These are phyloP conservation scores for Russula earlei DNA, from an alignment of 768 basidiomycete genomes.

Conservation along the genomic window DNA sequence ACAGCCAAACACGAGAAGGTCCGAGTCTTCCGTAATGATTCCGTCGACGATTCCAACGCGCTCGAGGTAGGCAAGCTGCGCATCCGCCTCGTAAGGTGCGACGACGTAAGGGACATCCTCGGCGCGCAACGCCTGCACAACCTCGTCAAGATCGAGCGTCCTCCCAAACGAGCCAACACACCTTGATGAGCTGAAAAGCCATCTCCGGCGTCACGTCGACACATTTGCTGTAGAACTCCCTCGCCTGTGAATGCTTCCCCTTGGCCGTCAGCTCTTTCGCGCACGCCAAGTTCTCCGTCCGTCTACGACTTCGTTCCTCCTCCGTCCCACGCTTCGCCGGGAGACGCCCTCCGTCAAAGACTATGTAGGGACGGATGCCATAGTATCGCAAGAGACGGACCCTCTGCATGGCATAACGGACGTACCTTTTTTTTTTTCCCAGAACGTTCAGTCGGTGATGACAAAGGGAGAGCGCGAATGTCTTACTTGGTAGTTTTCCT, in stretches of 20 bases:
- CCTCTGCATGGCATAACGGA: conserved; percentile 91
- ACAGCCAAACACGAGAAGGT: conserved; percentile 96
- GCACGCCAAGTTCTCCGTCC: conserved; percentile 66
- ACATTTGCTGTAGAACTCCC: conserved; percentile 84
- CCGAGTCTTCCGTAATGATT: conserved; percentile 96
- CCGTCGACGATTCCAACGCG: conserved; percentile 73
- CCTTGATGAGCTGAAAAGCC: conserved; percentile 97
- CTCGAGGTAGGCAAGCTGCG: conserved; percentile 91
- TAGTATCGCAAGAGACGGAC: conserved; percentile 80
- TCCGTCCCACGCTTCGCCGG: conserved; percentile 94
- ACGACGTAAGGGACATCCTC: conserved; percentile 81
- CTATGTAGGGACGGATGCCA: conserved; percentile 80
- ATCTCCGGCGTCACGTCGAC: conserved; percentile 95
- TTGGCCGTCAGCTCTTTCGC: conserved; percentile 68
- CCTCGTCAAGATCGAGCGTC: neutral
- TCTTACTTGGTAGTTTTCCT: conserved; percentile 69
- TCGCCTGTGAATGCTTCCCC: conserved; percentile 71
- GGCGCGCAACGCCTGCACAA: conserved; percentile 70
- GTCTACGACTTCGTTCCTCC: conserved; percentile 59
- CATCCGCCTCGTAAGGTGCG: conserved; percentile 97
- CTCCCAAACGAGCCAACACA: conserved; percentile 23
- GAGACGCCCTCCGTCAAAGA: conserved; percentile 93
- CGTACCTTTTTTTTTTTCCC: conserved; percentile 67
- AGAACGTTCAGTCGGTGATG: neutral
- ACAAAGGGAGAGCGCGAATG: neutral